A percentile compares a stretch with the other conserved stretches of the same genome.
Evolutionary conservation across 225 moss, liverwort and hornwort species (phyloP).

Genomic region (Sphagnum tenellum): DNA sequence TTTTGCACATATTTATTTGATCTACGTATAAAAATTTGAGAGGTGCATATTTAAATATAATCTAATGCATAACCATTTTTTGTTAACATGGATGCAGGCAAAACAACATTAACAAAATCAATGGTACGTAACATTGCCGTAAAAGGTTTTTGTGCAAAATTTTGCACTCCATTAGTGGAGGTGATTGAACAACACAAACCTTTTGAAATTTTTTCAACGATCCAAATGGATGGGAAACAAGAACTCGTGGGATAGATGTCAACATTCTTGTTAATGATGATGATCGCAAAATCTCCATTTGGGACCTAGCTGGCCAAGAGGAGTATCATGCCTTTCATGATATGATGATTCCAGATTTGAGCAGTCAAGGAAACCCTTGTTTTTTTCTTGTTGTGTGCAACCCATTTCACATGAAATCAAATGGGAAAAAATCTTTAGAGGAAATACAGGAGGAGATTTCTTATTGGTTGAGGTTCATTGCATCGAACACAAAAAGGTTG

Average conservation of each 20-base stretch:
- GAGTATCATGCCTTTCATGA: constrained; percentile 40
- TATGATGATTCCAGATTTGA: constrained; percentile 23
- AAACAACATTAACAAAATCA: constrained; percentile 14
- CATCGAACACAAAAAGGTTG: constrained; percentile 12
- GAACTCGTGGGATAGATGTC: constrained; percentile 31
- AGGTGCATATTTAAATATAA: too few species aligned
- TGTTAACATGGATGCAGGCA: constrained; percentile 7
- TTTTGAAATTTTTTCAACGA: not conserved
- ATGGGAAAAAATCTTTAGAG: not conserved
- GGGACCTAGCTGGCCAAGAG: constrained; percentile 31
- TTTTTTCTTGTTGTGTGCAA: constrained; percentile 19
- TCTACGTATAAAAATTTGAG: not conserved
- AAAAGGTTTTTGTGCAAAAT: not conserved
- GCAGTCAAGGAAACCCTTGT: constrained; percentile 9
- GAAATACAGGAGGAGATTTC: constrained; percentile 6
- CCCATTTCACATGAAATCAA: constrained; percentile 2
- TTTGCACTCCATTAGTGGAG: not conserved
- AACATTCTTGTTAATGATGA: not conserved
- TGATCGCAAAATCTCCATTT: constrained; percentile 10
- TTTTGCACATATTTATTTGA: not conserved
- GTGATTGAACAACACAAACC: not conserved
- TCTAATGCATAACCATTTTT: too few species aligned
- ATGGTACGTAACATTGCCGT: not conserved
- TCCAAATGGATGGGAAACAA: not conserved
- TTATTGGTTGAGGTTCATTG: constrained; percentile 28